Evolutionary conservation across 768 basidiomycete species (phyloP), one percentile per base, ranked within the genome.

Genomic region (Mycena metata): DNA sequence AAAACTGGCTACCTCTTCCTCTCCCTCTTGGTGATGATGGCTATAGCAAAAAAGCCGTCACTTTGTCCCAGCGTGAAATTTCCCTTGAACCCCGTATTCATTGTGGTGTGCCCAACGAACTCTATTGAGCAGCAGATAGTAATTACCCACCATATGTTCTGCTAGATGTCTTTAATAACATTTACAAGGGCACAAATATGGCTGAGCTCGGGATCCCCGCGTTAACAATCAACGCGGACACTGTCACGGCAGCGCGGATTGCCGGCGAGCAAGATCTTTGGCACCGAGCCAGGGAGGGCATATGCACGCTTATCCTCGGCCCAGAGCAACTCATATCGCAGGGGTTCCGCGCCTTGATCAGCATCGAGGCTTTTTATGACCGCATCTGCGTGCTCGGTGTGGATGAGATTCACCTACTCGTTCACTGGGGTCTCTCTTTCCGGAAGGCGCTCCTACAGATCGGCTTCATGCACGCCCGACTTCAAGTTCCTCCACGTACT

Each of bases 251-350:
- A 26, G 65, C 60, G 39, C 56, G 55, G 13, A 36, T 55, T 12
- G n/a, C 47, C 2, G 35, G 49, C 13, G 47, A 49, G 36, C 36
- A 36, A 13, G 47, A 49, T 23, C 47, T 49, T n/a, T 49, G 47
- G 47, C n/a, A 8, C n/a, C 19, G 21, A 23, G 47, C 47, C 5
- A 19, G 21, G 10, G n/a, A n/a, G n/a, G 47, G 47, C 5, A 23
- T 49, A n/a, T 49, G n/a, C 47, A 47, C 23, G 46, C 46, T 47
- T n/a, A 47, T 47, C 23, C 21, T 47, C 11, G 72, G 72, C 17
- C 78, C 76, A 0, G 77, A 79, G 61, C 67, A 76, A 55, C 66
- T 78, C 46, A 47, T 47, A 5, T 47, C 46, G 36, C 36, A 6
- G 36, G 36, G 36, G 6, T 36, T 36, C 36, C 36, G 36, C 36